Conservation (phyloP, 2,329 filamentous ascomycete genomes). For the Ophiostoma piceae region DNA sequence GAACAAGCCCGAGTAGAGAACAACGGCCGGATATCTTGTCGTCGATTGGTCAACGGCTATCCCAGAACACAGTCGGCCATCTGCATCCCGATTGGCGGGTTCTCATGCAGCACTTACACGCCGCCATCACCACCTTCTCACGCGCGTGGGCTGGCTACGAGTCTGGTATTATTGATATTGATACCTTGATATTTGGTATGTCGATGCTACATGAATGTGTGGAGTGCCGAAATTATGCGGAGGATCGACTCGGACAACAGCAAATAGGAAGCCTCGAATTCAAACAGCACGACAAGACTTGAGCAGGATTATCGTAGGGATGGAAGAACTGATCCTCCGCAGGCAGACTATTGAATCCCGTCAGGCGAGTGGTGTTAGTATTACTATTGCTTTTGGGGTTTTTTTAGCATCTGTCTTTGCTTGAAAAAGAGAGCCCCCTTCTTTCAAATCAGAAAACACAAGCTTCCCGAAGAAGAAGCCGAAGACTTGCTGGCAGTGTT, state of each 20-base stretch:
- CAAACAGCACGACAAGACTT: neutral
- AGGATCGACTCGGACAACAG: neutral
- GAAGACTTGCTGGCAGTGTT: neutral
- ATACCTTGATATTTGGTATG: neutral
- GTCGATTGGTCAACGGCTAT: neutral
- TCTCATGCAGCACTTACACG: neutral
- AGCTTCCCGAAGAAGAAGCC: neutral
- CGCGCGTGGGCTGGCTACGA: neutral
- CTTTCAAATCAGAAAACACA: neutral
- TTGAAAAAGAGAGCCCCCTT: neutral
- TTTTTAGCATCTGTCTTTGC: too few relatives aligned
- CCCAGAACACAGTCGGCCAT: neutral
- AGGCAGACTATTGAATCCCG: neutral
- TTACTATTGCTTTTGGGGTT: too few relatives aligned
- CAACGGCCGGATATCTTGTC: neutral
- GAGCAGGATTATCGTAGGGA: neutral
- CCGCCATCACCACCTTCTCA: neutral
- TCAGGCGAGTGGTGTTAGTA: neutral
- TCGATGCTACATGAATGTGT: neutral
- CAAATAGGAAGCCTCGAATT: neutral
- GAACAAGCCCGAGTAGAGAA: neutral
- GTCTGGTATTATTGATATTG: neutral
- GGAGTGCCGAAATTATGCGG: neutral
- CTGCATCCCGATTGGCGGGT: conserved; percentile 7
- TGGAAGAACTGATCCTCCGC: neutral